phyloP scores from a whole-genome alignment of 2,329 filamentous ascomycete species.

The Gnomoniopsis sp. region DNA sequence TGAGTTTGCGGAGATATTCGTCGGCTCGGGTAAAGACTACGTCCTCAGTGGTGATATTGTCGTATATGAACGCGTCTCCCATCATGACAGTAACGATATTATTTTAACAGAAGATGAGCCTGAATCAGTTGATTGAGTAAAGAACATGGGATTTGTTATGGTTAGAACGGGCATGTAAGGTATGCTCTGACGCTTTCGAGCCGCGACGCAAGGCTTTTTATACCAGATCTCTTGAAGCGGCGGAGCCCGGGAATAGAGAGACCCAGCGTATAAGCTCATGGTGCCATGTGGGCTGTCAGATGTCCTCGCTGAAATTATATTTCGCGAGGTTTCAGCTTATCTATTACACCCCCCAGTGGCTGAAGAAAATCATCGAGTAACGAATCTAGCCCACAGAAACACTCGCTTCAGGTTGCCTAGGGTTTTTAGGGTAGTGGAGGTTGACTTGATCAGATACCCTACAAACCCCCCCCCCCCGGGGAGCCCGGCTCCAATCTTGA shows the following conservation, averaged over 20 bases:
- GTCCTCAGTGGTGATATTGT: slow-evolving; percentile 21
- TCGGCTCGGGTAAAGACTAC: slow-evolving; percentile 28
- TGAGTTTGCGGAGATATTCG: slow-evolving; percentile 25
- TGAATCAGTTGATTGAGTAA: neutral
- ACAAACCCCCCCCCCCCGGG: too few relatives aligned
- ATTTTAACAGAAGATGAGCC: neutral
- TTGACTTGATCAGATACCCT: too few relatives aligned
- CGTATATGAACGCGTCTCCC: slow-evolving; percentile 12
- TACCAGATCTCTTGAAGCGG: neutral
- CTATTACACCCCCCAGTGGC: neutral
- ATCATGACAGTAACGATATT: neutral
- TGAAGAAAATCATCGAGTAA: neutral
- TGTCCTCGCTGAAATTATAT: slow-evolving; percentile 20
- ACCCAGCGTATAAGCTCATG: slow-evolving; percentile 15
- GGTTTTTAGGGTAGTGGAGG: too few relatives aligned
- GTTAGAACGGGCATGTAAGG: neutral
- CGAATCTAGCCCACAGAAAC: too few relatives aligned
- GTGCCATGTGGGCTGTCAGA: slow-evolving; percentile 17
- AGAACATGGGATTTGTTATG: neutral
- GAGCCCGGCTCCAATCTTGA: too few relatives aligned
- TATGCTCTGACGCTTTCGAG: neutral
- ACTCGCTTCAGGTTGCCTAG: too few relatives aligned
- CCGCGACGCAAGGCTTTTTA: slow-evolving; percentile 1
- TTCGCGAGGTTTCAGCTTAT: slow-evolving; percentile 3
- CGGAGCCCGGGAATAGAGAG: neutral